Evolutionary conservation across 148 eudicot species (phyloP), one percentile per base, ranked within the genome.

Genomic region (Polygonum aviculare): DNA sequence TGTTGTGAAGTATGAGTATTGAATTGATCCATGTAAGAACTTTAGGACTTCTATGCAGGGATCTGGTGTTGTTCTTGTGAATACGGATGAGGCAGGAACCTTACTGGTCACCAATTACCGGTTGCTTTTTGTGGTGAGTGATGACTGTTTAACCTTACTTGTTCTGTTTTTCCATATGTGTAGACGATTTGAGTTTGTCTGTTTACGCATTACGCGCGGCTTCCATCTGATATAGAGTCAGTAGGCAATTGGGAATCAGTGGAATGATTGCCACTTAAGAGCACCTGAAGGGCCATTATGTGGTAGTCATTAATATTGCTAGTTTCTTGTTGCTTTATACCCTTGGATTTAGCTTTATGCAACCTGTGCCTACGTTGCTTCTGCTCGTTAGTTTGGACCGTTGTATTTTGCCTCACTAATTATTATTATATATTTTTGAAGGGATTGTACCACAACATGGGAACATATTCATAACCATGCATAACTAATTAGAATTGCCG

Each of bases 91-190:
- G 78, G 96, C 96, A 12, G 99, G 99, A 60, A 88, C 94, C 16
- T 84, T 95, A 84, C 88, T 90, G 78, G 87, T 95, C 41, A 90
- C 99, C 45, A 95, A 89, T 79, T 95, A 86, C 81, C 93, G 98
- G 72, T 86, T 95, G 74, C 97, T 95, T 73, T 93, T 95, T 77
- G 80, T 95, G 91, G 99, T 95, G 77, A 87, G 91, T 82, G 57
- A 71, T 69, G 41, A 71, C 11, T n/a, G 7, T 71, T 40, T 18
- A 69, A 3, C 45, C 18, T 69, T 36, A 38, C 16, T 3, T 70
- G 73, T 38, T 70, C 73, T 38, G 15, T 38, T 26, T 70, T 15
- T 44, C 4, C 21, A 9, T 45, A 4, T 21, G 5, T 19, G 19
- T 52, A 33, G 19, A 19, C 18, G 6, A 19, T 72, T 19, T 8